Conservation (phyloP, 495 filamentous ascomycete genomes). For the Tuber brumale region DNA sequence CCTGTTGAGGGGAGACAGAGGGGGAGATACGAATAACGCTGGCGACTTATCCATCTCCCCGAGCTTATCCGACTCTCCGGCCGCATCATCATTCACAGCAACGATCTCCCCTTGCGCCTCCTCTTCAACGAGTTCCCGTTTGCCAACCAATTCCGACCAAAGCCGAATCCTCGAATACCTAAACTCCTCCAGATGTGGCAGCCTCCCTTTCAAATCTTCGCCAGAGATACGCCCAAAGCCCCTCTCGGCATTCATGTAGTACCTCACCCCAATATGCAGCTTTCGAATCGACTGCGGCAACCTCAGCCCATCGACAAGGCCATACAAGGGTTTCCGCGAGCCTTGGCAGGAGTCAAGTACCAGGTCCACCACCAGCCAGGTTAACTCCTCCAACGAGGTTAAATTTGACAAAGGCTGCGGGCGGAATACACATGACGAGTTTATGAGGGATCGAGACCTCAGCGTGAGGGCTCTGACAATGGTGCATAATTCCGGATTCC, state of each 20-base stretch:
- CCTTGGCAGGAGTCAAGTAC: background rate
- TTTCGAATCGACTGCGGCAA: background rate
- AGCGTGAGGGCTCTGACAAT: background rate
- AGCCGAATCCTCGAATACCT: slow-evolving; percentile 12
- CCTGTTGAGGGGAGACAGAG: background rate
- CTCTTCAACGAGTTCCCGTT: background rate
- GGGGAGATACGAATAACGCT: background rate
- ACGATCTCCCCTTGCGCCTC: background rate
- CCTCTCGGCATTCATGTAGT: background rate
- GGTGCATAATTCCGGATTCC: background rate
- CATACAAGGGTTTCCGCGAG: background rate
- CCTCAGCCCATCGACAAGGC: background rate
- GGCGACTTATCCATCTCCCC: background rate
- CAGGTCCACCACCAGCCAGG: background rate
- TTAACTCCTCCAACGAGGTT: background rate
- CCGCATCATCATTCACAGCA: background rate
- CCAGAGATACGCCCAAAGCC: background rate
- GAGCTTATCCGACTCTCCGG: background rate
- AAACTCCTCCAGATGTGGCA: slow-evolving; percentile 7
- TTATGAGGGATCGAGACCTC: background rate
- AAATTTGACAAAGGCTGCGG: background rate
- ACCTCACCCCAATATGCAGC: slow-evolving; percentile 6
- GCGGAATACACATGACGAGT: background rate
- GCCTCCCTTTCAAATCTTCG: background rate
- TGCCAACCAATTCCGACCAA: background rate